Conservation (phyloP, 495 filamentous ascomycete species). For the Talaromyces borbonicus region DNA sequence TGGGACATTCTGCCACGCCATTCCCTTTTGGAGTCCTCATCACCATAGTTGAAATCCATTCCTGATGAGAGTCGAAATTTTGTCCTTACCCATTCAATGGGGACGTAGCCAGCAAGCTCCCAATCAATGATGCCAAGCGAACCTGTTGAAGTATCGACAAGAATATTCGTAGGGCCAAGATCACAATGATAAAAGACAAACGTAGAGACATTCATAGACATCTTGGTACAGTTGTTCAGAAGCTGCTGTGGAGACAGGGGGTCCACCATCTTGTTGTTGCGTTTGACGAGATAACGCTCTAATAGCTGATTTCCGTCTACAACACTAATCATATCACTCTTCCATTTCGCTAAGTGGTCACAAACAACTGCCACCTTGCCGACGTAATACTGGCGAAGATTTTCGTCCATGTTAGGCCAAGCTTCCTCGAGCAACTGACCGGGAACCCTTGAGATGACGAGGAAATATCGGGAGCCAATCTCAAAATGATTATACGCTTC, state of each 20-base stretch:
- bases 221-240: conserved; percentile 9
- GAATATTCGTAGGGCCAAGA: conserved; percentile 23
- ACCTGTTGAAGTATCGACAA: conserved; percentile 16
- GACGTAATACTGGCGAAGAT: neutral
- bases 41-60: conserved; percentile 12
- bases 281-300: conserved; percentile 9
- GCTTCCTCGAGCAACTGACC: neutral
- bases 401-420: conserved; percentile 3
- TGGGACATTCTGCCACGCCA: neutral
- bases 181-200: conserved; percentile 27
- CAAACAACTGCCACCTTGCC: neutral
- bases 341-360: neutral
- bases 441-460: neutral
- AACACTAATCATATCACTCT: conserved; percentile 1
- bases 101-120: conserved; percentile 24
- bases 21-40: neutral
- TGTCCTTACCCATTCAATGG: conserved; percentile 22
- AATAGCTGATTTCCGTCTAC: conserved; percentile 3
- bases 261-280: neutral
- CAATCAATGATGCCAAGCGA: conserved; percentile 25
- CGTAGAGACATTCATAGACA: conserved; percentile 21
- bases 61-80: conserved; percentile 17
- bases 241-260: conserved; percentile 2
- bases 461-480: neutral
- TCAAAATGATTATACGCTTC: neutral